Base-by-base conservation (phyloP, 2,329 filamentous ascomycete genomes). In the Diplodia seriata region DNA sequence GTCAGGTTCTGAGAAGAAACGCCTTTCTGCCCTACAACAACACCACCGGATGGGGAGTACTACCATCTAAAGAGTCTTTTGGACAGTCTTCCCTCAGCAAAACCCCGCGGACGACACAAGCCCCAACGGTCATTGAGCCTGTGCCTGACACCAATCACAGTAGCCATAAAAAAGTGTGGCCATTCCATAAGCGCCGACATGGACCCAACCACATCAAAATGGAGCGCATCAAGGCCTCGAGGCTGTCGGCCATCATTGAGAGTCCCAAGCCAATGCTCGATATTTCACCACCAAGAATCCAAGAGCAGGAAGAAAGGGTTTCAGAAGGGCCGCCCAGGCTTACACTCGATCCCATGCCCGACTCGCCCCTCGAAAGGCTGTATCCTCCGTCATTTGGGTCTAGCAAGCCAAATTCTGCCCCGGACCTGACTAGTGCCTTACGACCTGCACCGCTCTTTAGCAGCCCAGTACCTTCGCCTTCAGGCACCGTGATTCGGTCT, bases 11-110 rank as follows among this genome's bases (percentile, higher is more conserved):
- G 7, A 72, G 74, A 68, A 74, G 76, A 43, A 77, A 74, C 54
- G 74, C 73, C 2, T 69, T 76, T 14, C 69, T 78, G 3, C 75
- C 76, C 1, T 79, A 77, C 73, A 76, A 77, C 54, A 70, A 74
- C 2, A 75, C 74, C 53, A 75, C 75, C 15, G 80, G 78, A 47
- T 83, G 81, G 81, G 79, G 75, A 18, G 72, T 78, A 57, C 71
- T 83, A 11, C 74, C 74, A 12, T 83, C 81, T 0, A 59, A 47
- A 36, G 65, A 67, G 20, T 67, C 65, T 14, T 51, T 67, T 49
- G 71, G 72, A n/a, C 70, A 68, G 31, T 49, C 51, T 23, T 57
- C 68, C 26, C 40, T 68, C 7, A 53, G 29, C 26, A 56, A 53
- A 31, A 23, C 38, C 15, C 43, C 59, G 1, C 59, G 12, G 26